Evolutionary conservation across 768 basidiomycete genomes (phyloP), one percentile per base, ranked within the genome.

Genomic region (Trametes maxima): DNA sequence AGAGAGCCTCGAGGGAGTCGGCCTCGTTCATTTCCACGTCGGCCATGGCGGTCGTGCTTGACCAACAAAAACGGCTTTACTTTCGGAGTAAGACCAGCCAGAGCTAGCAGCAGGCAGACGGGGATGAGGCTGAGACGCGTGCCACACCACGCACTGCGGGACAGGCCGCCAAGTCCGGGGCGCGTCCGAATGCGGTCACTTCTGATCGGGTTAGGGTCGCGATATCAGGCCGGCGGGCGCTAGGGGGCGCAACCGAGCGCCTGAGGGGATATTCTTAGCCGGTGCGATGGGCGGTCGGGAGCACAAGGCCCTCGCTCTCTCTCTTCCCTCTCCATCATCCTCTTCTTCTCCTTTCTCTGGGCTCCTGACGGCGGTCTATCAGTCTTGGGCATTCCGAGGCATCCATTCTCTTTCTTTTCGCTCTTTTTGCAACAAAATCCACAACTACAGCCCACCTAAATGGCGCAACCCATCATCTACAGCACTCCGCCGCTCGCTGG

Each of bases 1-100:
- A 79, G 13, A 92, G 78, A 10, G 85, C 87, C 51, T 90, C 87
- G 56, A 92, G 80, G 28, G 82, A 78, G 57, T 84, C 77, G 33
- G 80, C 72, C 67, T 86, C 83, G 70, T 86, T 80, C 85, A 86
- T 88, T 55, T 49, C 47, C n/a, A 64, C 62, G 22, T 64, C 62
- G 28, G 28, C 8, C 62, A 63, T 63, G 22, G 10, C 21, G 28
- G 28, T n/a, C 1, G 12, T 10, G 5, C 17, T 3, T 11, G 12
- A 11, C 21, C 21, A 33, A 51, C 8, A n/a, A n/a, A n/a, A n/a
- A 33, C 28, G 28, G 28, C 8, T 33, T 28, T 48, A 48, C 1
- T n/a, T n/a, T 3, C 5, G 13, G 40, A 42, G 3, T 4, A 13
- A 42, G n/a, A 14, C n/a, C 40, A 42, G 28, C 40, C 12, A 42